Evolutionary conservation across 2,329 filamentous ascomycete genomes (phyloP), one percentile per base, ranked within the genome.

Genomic region (Cercospora brassicicola): DNA sequence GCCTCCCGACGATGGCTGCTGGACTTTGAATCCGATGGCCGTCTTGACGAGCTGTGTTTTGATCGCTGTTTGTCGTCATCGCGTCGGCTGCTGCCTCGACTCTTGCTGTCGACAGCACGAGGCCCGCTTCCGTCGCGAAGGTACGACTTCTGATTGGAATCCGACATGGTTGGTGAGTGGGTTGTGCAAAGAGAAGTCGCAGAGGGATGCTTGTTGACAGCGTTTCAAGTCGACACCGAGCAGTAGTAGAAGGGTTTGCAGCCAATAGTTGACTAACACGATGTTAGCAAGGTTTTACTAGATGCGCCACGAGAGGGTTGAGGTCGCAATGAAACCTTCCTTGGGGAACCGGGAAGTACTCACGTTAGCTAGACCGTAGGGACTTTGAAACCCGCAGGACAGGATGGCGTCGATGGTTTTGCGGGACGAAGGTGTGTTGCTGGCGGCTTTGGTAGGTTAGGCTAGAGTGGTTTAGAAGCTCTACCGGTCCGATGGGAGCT

Each of bases 61-160:
- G 74, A 70, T 65, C 70, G 69, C 26, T 65, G 66, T 33, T 70
- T 67, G 62, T 75, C 72, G 61, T 73, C 73, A 59, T 69, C 69
- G 26, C 72, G 71, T 59, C 66, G 67, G 45, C 71, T 70, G 62
- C 72, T 70, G 48, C 67, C 64, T 4, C 72, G 67, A 26, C 56
- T 62, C 66, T 74, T 74, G 30, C 65, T 69, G 59, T 76, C 75
- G 39, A 77, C 74, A 20, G 72, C 73, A 53, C 74, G 73, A 62
- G 76, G 76, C 23, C 75, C 75, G 59, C 66, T 65, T 62, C 64
- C 69, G 68, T 76, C 74, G 31, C 75, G 70, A 18, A 75, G 71
- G 68, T 75, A 76, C 55, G 74, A 72, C 61, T 70, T 71, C 39
- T 71, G 69, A 51, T 68, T 67, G 60, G 71, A 68, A 59, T 73